Evolutionary conservation across 306 rosid species (phyloP).

Genomic region (Sophora flavescens): DNA sequence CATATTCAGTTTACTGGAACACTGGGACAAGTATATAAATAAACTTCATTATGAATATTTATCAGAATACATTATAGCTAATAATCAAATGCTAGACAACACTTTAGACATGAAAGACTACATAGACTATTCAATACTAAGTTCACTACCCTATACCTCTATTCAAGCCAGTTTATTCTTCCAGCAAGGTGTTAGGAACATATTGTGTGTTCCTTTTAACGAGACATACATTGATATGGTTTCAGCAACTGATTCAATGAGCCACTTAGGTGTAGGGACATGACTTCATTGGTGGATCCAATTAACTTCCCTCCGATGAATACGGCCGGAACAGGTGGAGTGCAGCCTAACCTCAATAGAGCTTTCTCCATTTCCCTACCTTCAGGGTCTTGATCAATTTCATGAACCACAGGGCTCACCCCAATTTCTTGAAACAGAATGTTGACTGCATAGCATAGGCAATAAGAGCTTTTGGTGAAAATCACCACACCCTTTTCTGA

Average conservation of each 20-base stretch:
- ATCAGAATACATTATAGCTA: slow-evolving; percentile 65
- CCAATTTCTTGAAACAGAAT: slow-evolving; percentile 75
- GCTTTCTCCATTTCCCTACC: slow-evolving; percentile 93
- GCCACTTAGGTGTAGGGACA: slow-evolving; percentile 96
- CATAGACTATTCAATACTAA: slow-evolving; percentile 53
- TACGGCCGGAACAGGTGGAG: slow-evolving; percentile 82
- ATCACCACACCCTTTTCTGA: slow-evolving; percentile 89
- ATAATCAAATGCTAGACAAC: slow-evolving; percentile 67
- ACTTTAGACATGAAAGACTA: slow-evolving; percentile 51
- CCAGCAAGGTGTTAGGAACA: slow-evolving; percentile 49
- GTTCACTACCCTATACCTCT: slow-evolving; percentile 49
- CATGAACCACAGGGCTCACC: slow-evolving; percentile 69
- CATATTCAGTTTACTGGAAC: background rate
- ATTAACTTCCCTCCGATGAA: slow-evolving; percentile 85
- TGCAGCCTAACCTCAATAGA: slow-evolving; percentile 70
- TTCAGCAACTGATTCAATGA: slow-evolving; percentile 63
- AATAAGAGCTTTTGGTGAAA: slow-evolving; percentile 94
- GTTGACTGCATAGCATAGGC: slow-evolving; percentile 84
- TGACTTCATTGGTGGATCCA: slow-evolving; percentile 95
- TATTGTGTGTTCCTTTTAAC: slow-evolving; percentile 35
- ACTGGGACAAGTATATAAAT: slow-evolving; percentile 44
- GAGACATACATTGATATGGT: slow-evolving; percentile 54
- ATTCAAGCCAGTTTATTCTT: slow-evolving; percentile 70
- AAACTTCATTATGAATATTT: slow-evolving; percentile 70
- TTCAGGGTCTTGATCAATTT: slow-evolving; percentile 89